Conservation (phyloP, 1,139 yeast species). For the Blastobotrys raffinosifermentans region DNA sequence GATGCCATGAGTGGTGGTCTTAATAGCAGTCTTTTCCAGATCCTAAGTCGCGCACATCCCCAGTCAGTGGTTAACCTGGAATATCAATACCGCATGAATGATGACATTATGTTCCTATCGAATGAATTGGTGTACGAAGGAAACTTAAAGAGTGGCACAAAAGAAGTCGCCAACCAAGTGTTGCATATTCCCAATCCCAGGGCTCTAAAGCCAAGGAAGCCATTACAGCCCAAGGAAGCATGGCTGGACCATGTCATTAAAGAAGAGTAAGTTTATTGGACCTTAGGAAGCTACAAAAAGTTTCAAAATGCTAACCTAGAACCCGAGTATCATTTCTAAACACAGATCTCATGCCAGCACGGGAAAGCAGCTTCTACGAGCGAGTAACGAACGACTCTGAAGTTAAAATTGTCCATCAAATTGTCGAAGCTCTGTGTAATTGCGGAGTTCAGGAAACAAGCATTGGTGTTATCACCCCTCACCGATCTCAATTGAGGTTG, state of each 20-base stretch:
- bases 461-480: constrained; percentile 86
- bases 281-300: constrained; percentile 1
- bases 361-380: constrained; percentile 56
- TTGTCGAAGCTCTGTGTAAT: constrained; percentile 51
- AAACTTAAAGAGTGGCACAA: constrained; percentile 67
- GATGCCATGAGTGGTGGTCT: constrained; percentile 52
- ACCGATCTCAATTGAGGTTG: constrained; percentile 69
- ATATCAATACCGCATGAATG: constrained; percentile 88
- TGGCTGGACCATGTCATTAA: constrained; percentile 47
- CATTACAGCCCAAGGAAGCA: constrained; percentile 13
- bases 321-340: constrained; percentile 68
- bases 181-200: constrained; percentile 42
- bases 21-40: constrained; percentile 71
- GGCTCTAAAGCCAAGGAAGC: constrained; percentile 14
- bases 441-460: constrained; percentile 56
- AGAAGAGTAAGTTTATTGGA: constrained; percentile 24
- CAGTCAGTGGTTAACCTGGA: constrained; percentile 65
- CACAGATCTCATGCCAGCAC: constrained; percentile 62
- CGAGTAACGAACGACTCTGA: constrained; percentile 69
- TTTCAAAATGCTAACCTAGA: constrained; percentile 11
- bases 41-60: constrained; percentile 67
- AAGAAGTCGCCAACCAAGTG: constrained; percentile 51
- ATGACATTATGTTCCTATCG: constrained; percentile 78
- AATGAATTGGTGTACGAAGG: constrained; percentile 75
- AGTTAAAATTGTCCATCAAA: constrained; percentile 55